Conservation (phyloP, 768 basidiomycete genomes). For the Naganishia antarctica region DNA sequence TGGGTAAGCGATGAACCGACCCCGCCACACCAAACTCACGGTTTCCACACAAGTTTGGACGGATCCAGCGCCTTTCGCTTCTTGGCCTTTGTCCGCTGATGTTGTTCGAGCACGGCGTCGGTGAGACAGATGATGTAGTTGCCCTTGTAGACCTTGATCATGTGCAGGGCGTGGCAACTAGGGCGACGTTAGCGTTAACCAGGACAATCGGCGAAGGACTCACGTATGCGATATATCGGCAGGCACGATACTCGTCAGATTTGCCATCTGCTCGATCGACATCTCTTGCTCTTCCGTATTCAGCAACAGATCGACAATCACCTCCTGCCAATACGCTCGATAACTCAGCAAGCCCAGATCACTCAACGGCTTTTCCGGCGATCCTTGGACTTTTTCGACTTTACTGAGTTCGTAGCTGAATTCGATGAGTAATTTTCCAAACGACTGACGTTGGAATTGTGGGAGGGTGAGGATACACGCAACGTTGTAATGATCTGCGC, state of each 20-base stretch:
- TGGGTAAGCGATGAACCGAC: slow-evolving; percentile 2
- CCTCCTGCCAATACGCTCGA: slow-evolving; percentile 95
- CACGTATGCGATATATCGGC: slow-evolving; percentile 98
- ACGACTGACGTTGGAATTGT: slow-evolving; percentile 93
- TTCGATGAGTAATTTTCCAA: slow-evolving; percentile 91
- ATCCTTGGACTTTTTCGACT: slow-evolving; percentile 89
- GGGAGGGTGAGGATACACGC: slow-evolving; percentile 98
- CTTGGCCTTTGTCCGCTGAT: slow-evolving; percentile 77
- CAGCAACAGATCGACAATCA: slow-evolving; percentile 83
- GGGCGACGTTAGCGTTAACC: slow-evolving; percentile 3
- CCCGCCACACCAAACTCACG: slow-evolving; percentile 66
- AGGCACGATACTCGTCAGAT: slow-evolving; percentile 89
- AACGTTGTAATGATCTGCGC: slow-evolving; percentile 94
- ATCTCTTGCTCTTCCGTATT: slow-evolving; percentile 64
- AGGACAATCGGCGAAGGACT: slow-evolving; percentile 54
- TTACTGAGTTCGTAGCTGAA: slow-evolving; percentile 98
- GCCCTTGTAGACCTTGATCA: slow-evolving; percentile 94
- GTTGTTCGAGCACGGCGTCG: slow-evolving; percentile 82
- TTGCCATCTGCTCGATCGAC: slow-evolving; percentile 94
- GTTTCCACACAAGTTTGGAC: slow-evolving; percentile 83
- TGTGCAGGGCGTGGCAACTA: slow-evolving; percentile 86
- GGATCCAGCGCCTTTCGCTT: slow-evolving; percentile 71
- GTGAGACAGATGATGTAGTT: slow-evolving; percentile 89
- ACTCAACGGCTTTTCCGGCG: slow-evolving; percentile 93
- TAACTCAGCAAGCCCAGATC: slow-evolving; percentile 90